phyloP scores from a whole-genome alignment of 345 rosid species.

The Bruguiera gymnorhiza region DNA sequence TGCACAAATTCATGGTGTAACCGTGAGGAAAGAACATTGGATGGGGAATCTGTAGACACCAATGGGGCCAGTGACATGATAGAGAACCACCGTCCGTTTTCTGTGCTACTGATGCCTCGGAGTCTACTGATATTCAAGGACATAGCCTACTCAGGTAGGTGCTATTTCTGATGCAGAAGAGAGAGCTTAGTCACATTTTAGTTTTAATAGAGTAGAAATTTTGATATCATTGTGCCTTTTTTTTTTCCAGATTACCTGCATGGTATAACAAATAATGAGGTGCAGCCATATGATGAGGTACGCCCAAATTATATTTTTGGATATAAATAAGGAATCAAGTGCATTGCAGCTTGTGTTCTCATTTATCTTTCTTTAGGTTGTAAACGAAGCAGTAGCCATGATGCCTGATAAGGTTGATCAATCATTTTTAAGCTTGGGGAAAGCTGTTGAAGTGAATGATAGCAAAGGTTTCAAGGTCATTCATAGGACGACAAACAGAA shows the following conservation, averaged over 20 bases:
- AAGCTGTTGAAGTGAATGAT: conserved; percentile 24
- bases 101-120: conserved; percentile 70
- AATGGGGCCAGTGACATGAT: conserved; percentile 25
- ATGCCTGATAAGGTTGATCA: neutral
- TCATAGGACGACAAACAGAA: conserved; percentile 44
- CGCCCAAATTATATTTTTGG: neutral
- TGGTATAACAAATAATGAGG: conserved; percentile 58
- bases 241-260: conserved; percentile 66
- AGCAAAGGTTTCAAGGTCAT: conserved; percentile 31
- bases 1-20: conserved; percentile 9
- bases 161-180: neutral
- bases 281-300: conserved; percentile 53
- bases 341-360: neutral
- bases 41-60: conserved; percentile 19
- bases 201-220: neutral
- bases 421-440: conserved; percentile 13
- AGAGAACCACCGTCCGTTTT: conserved; percentile 45
- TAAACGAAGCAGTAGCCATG: conserved; percentile 47
- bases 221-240: conserved; percentile 1
- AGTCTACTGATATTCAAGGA: conserved; percentile 90
- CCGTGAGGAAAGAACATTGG: conserved; percentile 14
- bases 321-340: no score
- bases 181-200: neutral
- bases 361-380: conserved; percentile 29
- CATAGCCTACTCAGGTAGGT: conserved; percentile 55